Conservation (phyloP, 768 basidiomycete genomes). For the Suillus americanus region DNA sequence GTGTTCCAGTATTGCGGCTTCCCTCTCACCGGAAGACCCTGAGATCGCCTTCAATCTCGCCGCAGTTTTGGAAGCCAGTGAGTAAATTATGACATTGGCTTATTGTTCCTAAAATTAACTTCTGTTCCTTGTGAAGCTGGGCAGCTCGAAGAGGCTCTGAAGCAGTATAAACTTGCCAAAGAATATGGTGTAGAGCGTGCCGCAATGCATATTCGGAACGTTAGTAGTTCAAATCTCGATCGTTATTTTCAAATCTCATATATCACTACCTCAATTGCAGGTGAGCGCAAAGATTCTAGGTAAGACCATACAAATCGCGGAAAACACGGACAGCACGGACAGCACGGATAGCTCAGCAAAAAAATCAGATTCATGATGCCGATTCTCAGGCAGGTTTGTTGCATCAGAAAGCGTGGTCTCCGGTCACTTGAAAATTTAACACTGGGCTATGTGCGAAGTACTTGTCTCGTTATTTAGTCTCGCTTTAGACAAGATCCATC, state of each 20-base stretch:
- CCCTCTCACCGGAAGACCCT: conserved; percentile 85
- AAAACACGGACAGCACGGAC: conserved; percentile 31
- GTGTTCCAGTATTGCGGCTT: conserved; percentile 67
- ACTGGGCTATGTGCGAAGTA: background rate
- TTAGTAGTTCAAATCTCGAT: conserved; percentile 33
- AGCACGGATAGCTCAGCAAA: conserved; percentile 28
- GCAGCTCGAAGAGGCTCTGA: conserved; percentile 75
- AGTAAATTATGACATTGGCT: conserved; percentile 33
- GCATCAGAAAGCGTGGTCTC: background rate
- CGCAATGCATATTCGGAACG: conserved; percentile 80
- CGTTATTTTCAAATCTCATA: conserved; percentile 17
- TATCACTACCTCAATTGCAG: conserved; percentile 37
- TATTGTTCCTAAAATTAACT: conserved; percentile 37
- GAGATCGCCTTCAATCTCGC: conserved; percentile 92
- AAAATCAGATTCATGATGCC: conserved; percentile 29
- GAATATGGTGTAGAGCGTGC: conserved; percentile 81
- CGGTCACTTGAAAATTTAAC: conserved; percentile 1
- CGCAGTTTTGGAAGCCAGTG: conserved; percentile 87
- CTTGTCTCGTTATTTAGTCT: conserved; percentile 3
- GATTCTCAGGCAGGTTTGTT: background rate
- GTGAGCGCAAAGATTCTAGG: conserved; percentile 81
- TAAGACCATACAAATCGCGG: conserved; percentile 51
- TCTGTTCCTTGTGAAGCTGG: conserved; percentile 52
- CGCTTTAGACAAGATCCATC: background rate
- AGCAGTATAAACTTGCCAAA: conserved; percentile 79